Percentiles rank a stretch among this genome's conserved stretches.
Evolutionary conservation across 2,329 filamentous ascomycete species (phyloP).

Genomic region (Fusarium clavum): DNA sequence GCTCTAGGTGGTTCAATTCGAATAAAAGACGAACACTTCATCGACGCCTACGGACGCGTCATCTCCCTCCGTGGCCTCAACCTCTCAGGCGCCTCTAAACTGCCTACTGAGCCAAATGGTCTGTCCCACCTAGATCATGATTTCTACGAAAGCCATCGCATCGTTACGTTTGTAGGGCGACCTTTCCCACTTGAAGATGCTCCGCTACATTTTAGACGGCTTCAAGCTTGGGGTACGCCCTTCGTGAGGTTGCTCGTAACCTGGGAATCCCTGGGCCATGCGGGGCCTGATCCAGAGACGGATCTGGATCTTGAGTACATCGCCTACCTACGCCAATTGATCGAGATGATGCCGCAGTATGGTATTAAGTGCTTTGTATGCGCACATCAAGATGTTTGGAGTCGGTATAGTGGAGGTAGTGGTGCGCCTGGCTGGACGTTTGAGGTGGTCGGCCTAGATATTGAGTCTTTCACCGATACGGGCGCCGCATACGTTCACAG

Average conservation of each 20-base stretch:
- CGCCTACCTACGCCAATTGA: slow-evolving; percentile 51
- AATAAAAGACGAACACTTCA: slow-evolving; percentile 48
- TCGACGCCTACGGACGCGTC: slow-evolving; percentile 53
- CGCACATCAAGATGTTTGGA: slow-evolving; percentile 59
- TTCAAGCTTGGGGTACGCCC: slow-evolving; percentile 55
- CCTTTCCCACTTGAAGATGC: slow-evolving; percentile 55
- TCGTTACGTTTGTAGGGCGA: slow-evolving; percentile 54
- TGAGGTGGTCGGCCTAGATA: slow-evolving; percentile 54
- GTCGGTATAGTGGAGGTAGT: slow-evolving; percentile 56
- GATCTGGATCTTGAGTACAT: slow-evolving; percentile 56
- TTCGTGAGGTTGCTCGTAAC: slow-evolving; percentile 56
- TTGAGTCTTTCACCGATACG: slow-evolving; percentile 51
- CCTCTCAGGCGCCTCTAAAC: slow-evolving; percentile 56
- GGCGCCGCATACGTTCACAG: slow-evolving; percentile 53
- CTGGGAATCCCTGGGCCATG: slow-evolving; percentile 56
- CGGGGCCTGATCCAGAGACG: slow-evolving; percentile 46
- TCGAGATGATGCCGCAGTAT: slow-evolving; percentile 53
- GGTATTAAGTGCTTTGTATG: slow-evolving; percentile 58
- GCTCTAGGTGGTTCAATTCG: slow-evolving; percentile 50
- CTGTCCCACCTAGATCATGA: slow-evolving; percentile 55
- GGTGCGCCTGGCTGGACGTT: slow-evolving; percentile 58
- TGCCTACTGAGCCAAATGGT: slow-evolving; percentile 53
- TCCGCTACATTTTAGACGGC: slow-evolving; percentile 53
- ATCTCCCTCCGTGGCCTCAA: slow-evolving; percentile 56
- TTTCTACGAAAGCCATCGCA: slow-evolving; percentile 55